These are phyloP conservation scores for Agarophyton chilense DNA, from an alignment of 23 red algal genomes.

Conservation along the genomic window DNA sequence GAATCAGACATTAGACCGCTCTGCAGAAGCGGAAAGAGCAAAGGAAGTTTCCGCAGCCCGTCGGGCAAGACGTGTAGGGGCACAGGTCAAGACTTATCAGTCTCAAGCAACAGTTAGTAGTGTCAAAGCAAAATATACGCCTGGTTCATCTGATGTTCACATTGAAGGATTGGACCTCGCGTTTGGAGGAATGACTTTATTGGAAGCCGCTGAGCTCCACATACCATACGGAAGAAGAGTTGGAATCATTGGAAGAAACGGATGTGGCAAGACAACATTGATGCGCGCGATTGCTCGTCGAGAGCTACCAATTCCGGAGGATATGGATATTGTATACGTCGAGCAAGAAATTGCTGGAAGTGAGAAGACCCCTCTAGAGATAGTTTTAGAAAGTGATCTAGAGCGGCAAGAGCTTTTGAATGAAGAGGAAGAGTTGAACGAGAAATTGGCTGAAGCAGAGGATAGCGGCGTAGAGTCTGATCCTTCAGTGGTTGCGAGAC, in stretches of 20 bases:
- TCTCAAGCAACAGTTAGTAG: slow-evolving; percentile 65
- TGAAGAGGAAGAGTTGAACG: slow-evolving; percentile 73
- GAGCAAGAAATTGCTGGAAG: slow-evolving; percentile 93
- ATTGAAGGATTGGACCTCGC: slow-evolving; percentile 84
- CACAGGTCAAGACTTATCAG: slow-evolving; percentile 58
- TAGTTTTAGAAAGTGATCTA: slow-evolving; percentile 83
- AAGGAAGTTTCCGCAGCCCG: slow-evolving; percentile 66
- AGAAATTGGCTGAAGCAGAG: slow-evolving; percentile 44
- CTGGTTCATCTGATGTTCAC: slow-evolving; percentile 76
- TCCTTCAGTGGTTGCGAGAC: slow-evolving; percentile 35
- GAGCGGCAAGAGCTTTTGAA: slow-evolving; percentile 72
- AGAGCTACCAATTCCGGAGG: slow-evolving; percentile 88
- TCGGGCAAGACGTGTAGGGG: slow-evolving; percentile 69
- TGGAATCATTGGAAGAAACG: slow-evolving; percentile 93
- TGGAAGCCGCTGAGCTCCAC: slow-evolving; percentile 71
- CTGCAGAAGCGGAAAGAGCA: slow-evolving; percentile 76
- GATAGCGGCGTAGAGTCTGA: slow-evolving; percentile 45
- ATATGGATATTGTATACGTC: slow-evolving; percentile 87
- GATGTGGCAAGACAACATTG: slow-evolving; percentile 92
- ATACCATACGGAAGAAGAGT: slow-evolving; percentile 84
- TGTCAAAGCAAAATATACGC: slow-evolving; percentile 58
- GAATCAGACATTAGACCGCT: slow-evolving; percentile 88
- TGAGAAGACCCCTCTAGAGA: slow-evolving; percentile 80
- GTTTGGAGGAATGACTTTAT: slow-evolving; percentile 79
- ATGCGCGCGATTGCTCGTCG: slow-evolving; percentile 89